Evolutionary conservation across 176 grass and related monocot species (phyloP), one percentile per base, ranked within the genome.

Genomic region (Raddia distichophylla): DNA sequence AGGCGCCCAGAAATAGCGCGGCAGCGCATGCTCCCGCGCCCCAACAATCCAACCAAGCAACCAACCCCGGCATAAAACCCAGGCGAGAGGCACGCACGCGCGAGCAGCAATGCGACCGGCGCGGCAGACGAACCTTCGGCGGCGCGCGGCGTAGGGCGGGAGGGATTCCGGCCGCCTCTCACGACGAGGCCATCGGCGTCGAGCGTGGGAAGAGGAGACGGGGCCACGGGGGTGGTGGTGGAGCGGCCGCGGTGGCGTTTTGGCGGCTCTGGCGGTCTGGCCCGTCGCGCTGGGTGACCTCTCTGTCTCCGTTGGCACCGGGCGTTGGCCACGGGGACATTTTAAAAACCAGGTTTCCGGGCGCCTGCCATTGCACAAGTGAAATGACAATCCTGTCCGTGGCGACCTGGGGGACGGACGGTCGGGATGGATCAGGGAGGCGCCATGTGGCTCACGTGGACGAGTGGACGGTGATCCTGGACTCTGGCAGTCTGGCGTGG

Each of bases 261-360:
- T 80, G 83, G 88, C 73, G 34, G 78, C 58, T 82, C 85, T 0
- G 77, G 0, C 27, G 27, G 27, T 27, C 27, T 27, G 27, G 27
- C 1, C 27, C 27, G 47, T 62, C 50, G 43, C 59, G 60, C 52
- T 37, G 72, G 22, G 27, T 10, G 11, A 44, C 9, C 63, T 50
- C 71, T 5, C 73, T 82, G 27, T 73, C 73, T 82, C 66, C 72
- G 83, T 78, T 77, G 78, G 60, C 72, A 76, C 63, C 3, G 6
- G n/a, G 14, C 52, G 75, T 3, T 67, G 72, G n/a, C 59, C 73
- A 56, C 52, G 67, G 79, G 53, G 60, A 59, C 60, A 3, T 83
- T 83, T 84, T 89, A 67, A 83, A 86, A 82, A 71, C 52, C 60
- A 53, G 56, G 33, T 53, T 27, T 59, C 19, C 5, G 32, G 15